Evolutionary conservation across 805 yeast species (phyloP).

Genomic region (Candida mattraensis): DNA sequence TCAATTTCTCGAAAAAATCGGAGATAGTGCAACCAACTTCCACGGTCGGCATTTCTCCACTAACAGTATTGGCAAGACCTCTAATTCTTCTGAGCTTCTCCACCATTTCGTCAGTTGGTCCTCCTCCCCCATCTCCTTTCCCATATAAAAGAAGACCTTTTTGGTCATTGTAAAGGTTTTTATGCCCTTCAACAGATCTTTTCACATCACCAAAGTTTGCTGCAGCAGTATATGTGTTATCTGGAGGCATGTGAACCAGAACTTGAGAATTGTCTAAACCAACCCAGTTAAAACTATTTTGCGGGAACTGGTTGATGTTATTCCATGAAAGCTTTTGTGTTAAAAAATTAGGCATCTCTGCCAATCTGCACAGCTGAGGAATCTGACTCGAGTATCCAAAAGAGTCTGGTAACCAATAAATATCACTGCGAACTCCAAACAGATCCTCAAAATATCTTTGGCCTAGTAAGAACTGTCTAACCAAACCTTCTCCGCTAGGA

Average conservation of each 20-base stretch:
- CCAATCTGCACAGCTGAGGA: conserved; percentile 88
- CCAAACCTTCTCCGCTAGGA: conserved; percentile 91
- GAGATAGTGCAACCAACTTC: conserved; percentile 78
- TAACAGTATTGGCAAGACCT: conserved; percentile 80
- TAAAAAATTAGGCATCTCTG: conserved; percentile 79
- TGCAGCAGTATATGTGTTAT: conserved; percentile 89
- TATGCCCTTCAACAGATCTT: conserved; percentile 77
- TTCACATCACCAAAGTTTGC: conserved; percentile 93
- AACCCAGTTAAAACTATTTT: conserved; percentile 91
- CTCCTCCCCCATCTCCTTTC: conserved; percentile 98
- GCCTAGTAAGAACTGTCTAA: conserved; percentile 86
- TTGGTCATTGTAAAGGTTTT: conserved; percentile 77
- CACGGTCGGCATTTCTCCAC: conserved; percentile 72
- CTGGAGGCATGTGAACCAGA: conserved; percentile 97
- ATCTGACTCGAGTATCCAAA: conserved; percentile 95
- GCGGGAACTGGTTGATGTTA: conserved; percentile 87
- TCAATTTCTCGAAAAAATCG: conserved; percentile 70
- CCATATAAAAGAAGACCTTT: conserved; percentile 84
- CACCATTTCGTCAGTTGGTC: conserved; percentile 91
- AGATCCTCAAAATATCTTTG: conserved; percentile 80
- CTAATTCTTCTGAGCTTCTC: conserved; percentile 91
- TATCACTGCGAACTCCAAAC: conserved; percentile 72
- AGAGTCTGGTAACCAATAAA: conserved; percentile 96
- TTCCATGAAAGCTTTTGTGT: conserved; percentile 97
- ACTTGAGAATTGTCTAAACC: conserved; percentile 94